phyloP scores from a whole-genome alignment of 495 filamentous ascomycete species.

The Tuber microsphaerosporum region DNA sequence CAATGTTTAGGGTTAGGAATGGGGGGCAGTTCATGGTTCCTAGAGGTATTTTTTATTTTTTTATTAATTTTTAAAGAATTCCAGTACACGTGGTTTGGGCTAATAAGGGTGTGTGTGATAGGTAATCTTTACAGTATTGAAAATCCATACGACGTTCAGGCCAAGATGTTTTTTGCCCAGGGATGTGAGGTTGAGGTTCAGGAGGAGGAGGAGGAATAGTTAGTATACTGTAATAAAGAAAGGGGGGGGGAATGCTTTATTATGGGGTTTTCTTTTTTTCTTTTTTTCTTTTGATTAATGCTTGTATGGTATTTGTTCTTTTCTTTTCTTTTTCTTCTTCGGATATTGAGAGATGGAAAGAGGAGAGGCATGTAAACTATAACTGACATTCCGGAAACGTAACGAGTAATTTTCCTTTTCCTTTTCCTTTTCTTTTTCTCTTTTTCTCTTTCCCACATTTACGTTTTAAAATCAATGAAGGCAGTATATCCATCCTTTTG shows the following conservation, averaged over 20 bases:
- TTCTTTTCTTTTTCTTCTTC: neutral
- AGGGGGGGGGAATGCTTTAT: neutral
- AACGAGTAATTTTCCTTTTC: neutral
- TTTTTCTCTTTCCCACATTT: no score
- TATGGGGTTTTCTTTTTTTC: neutral
- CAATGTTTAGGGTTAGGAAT: conserved; percentile 71
- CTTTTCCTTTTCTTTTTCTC: neutral
- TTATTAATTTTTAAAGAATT: no score
- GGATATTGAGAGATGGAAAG: neutral
- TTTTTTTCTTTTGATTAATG: neutral
- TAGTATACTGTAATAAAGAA: neutral
- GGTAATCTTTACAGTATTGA: conserved; percentile 79
- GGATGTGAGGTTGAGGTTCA: conserved; percentile 51
- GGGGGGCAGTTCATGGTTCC: conserved; percentile 91
- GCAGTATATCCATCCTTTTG: no score
- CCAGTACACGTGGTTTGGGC: neutral
- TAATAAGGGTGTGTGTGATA: conserved; percentile 39
- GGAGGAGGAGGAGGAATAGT: conserved; percentile 13
- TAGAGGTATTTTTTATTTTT: conserved; percentile 74
- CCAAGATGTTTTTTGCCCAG: conserved; percentile 78
- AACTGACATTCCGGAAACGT: no score
- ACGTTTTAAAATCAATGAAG: no score
- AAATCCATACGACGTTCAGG: conserved; percentile 60
- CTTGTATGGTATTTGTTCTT: neutral
- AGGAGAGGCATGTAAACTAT: neutral